phyloP scores from a whole-genome alignment of 2,329 filamentous ascomycete species.

The Fonsecaea multimorphosa region DNA sequence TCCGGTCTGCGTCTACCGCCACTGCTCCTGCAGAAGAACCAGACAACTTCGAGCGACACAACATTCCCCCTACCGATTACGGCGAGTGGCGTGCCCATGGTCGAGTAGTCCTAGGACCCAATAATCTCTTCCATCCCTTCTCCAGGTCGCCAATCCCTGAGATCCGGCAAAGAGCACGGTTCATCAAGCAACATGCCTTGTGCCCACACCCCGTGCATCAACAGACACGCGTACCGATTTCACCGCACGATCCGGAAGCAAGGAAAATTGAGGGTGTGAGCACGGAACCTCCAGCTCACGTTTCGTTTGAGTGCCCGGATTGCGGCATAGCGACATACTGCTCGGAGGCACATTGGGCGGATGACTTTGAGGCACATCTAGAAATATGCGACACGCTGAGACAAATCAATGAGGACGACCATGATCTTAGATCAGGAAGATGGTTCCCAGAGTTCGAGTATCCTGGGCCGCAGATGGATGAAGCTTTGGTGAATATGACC shows the following conservation, averaged over 20 bases:
- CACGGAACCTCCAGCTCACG: slow-evolving; percentile 71
- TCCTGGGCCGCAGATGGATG: slow-evolving; percentile 86
- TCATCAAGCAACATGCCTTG: slow-evolving; percentile 90
- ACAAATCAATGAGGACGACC: slow-evolving; percentile 97
- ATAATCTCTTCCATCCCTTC: slow-evolving; percentile 93
- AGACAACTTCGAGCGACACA: slow-evolving; percentile 38
- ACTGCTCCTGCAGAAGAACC: slow-evolving; percentile 30
- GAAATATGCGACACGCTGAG: slow-evolving; percentile 89
- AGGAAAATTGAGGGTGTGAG: slow-evolving; percentile 57
- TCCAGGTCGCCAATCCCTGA: slow-evolving; percentile 85
- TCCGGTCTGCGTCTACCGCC: slow-evolving; percentile 32
- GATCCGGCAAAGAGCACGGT: slow-evolving; percentile 84
- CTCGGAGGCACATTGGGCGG: slow-evolving; percentile 92
- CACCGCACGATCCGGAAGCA: slow-evolving; percentile 68
- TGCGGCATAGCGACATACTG: slow-evolving; percentile 95
- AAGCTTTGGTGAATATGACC: slow-evolving; percentile 93
- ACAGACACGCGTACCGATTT: slow-evolving; percentile 71
- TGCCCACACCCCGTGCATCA: slow-evolving; percentile 91
- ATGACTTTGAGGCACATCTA: slow-evolving; percentile 91
- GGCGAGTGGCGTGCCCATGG: slow-evolving; percentile 38
- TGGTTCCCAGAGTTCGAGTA: slow-evolving; percentile 95
- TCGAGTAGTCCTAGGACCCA: slow-evolving; percentile 63
- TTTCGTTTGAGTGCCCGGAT: slow-evolving; percentile 93
- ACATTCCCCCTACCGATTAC: slow-evolving; percentile 36
- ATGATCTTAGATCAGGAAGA: slow-evolving; percentile 87